Conservation (phyloP, 139 green algal species). For the Marvania coccoides region DNA sequence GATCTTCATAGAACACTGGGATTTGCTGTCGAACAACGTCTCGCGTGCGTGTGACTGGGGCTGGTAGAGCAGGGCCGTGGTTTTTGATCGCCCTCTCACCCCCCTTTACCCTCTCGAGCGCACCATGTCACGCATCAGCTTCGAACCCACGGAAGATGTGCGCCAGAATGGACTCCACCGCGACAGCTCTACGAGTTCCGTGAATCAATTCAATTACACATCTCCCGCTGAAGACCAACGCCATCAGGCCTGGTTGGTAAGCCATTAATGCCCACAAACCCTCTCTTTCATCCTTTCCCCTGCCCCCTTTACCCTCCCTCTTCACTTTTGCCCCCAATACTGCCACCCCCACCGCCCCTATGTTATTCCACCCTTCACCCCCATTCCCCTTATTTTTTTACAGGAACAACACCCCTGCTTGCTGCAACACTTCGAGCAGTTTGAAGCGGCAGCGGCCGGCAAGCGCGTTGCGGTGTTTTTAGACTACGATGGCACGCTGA, state of each 20-base stretch:
- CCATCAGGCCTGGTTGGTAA: slow-evolving; percentile 9
- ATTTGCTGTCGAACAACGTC: no score
- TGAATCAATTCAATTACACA: no score
- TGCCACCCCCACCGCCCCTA: no score
- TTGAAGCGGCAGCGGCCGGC: slow-evolving; percentile 35
- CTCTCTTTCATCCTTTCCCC: background rate
- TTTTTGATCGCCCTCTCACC: no score
- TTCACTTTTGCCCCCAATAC: background rate
- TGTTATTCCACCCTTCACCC: no score
- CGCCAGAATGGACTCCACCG: background rate
- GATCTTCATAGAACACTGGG: no score
- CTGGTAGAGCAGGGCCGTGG: no score
- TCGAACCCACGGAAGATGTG: slow-evolving; percentile 2
- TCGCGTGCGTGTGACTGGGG: no score
- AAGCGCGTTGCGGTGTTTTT: slow-evolving; percentile 90
- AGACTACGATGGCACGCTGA: slow-evolving; percentile 97
- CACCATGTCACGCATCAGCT: background rate
- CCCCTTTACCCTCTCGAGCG: background rate
- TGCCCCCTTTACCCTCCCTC: background rate
- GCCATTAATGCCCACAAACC: no score
- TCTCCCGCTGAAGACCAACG: background rate
- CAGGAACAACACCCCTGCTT: slow-evolving; percentile 61
- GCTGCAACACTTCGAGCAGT: slow-evolving; percentile 44
- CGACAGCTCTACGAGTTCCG: background rate
- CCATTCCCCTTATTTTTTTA: background rate